These are phyloP conservation scores for Plectranthus barbatus DNA, from an alignment of 257 asterid genomes.

Conservation along the genomic window DNA sequence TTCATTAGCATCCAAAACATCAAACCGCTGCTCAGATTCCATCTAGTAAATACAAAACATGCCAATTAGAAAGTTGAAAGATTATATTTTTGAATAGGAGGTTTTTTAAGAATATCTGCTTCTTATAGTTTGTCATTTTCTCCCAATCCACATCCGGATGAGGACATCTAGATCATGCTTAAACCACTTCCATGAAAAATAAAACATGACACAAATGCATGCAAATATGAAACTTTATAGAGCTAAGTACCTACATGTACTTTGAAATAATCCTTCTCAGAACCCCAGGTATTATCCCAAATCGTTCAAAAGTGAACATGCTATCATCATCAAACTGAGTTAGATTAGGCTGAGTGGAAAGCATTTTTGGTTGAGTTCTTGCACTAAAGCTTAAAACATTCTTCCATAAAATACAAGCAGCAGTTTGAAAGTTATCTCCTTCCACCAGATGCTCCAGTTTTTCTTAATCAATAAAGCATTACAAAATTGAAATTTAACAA, in stretches of 20 bases:
- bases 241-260: too few relatives aligned
- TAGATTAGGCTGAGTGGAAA: neutral
- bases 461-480: neutral
- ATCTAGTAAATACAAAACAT: conserved; percentile 34
- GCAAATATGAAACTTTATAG: neutral
- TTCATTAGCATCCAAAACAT: conserved; percentile 32
- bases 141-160: neutral
- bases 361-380: neutral
- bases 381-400: neutral
- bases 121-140: neutral
- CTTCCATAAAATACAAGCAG: neutral
- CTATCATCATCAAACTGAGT: neutral
- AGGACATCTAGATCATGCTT: neutral
- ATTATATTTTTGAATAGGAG: neutral
- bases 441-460: neutral
- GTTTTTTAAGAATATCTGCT: neutral
- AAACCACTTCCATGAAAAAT: neutral
- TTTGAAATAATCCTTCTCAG: too few relatives aligned
- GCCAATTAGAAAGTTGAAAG: conserved; percentile 1
- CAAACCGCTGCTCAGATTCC: conserved; percentile 48
- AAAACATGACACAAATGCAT: neutral
- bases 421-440: neutral
- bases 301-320: neutral
- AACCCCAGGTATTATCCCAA: neutral
- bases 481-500: neutral